Evolutionary conservation across 2,329 filamentous ascomycete genomes (phyloP).

Genomic region (Fusarium marasasianum): DNA sequence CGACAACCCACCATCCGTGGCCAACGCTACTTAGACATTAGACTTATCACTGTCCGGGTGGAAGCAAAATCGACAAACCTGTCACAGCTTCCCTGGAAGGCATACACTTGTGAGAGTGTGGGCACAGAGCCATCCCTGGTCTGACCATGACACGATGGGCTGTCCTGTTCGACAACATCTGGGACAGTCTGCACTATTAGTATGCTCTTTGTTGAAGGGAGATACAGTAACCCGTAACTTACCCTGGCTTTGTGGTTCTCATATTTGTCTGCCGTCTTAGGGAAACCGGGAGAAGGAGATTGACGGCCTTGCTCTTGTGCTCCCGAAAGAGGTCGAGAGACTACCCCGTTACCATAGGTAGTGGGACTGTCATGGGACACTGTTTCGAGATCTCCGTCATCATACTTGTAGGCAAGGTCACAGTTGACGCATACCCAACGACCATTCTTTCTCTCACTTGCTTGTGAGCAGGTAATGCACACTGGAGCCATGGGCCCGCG

Average conservation of each 20-base stretch:
- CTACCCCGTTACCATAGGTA: background rate
- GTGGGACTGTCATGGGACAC: too few relatives aligned
- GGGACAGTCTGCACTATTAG: slow-evolving; percentile 4
- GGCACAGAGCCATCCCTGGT: background rate
- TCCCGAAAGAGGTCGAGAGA: background rate
- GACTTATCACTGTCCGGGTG: background rate
- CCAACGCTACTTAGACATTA: background rate
- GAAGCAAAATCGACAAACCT: background rate
- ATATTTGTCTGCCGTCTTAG: background rate
- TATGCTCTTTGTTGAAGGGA: background rate
- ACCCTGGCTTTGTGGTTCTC: background rate
- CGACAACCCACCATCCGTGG: too few relatives aligned
- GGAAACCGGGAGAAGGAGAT: background rate
- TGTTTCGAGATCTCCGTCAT: too few relatives aligned
- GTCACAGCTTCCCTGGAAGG: background rate
- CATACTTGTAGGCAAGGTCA: background rate
- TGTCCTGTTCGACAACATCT: too few relatives aligned
- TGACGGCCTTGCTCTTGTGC: background rate
- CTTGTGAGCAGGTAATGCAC: background rate
- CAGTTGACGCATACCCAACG: background rate
- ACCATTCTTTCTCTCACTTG: background rate
- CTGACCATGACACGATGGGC: background rate
- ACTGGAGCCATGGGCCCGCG: background rate
- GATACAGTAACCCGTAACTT: background rate
- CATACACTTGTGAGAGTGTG: background rate